Evolutionary conservation across 73 alveolate species (phyloP).

Genomic region (Tetrahymena borealis): DNA sequence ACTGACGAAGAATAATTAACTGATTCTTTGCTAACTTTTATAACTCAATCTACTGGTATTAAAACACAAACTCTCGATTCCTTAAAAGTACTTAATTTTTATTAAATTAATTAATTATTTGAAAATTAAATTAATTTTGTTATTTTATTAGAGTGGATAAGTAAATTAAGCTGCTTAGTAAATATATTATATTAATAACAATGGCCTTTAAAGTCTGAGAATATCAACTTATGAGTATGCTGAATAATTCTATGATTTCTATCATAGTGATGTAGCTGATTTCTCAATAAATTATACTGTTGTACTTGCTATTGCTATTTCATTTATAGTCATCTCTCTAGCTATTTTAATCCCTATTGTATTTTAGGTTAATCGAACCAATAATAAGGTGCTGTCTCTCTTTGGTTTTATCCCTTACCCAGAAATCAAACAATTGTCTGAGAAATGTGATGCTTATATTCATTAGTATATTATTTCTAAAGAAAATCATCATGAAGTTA

Average conservation of each 20-base stretch:
- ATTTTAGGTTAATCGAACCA: conserved; percentile 32
- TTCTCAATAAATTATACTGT: conserved; percentile 9
- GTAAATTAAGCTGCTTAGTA: not conserved
- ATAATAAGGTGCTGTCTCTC: conserved; percentile 32
- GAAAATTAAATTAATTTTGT: not conserved
- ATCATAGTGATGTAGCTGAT: conserved; percentile 4
- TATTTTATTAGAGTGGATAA: not conserved
- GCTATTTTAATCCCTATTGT: conserved; percentile 30
- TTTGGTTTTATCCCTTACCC: conserved; percentile 35
- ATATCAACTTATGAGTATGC: conserved; percentile 6
- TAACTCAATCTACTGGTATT: not conserved
- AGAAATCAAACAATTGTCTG: conserved; percentile 30
- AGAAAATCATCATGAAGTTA: conserved; percentile 9
- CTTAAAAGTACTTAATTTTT: not conserved
- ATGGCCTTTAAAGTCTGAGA: conserved; percentile 28
- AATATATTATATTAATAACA: conserved; percentile 4
- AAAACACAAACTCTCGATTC: too few species aligned
- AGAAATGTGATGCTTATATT: conserved; percentile 34
- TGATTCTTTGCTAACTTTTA: not conserved
- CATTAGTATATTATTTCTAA: conserved; percentile 3
- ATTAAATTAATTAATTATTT: not conserved
- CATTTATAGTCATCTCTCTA: conserved; percentile 16
- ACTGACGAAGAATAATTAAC: not conserved
- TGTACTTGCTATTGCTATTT: conserved; percentile 22
- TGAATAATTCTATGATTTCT: conserved; percentile 4